phyloP scores from a whole-genome alignment of 139 green algal genomes.

The Parachlorella kessleri region DNA sequence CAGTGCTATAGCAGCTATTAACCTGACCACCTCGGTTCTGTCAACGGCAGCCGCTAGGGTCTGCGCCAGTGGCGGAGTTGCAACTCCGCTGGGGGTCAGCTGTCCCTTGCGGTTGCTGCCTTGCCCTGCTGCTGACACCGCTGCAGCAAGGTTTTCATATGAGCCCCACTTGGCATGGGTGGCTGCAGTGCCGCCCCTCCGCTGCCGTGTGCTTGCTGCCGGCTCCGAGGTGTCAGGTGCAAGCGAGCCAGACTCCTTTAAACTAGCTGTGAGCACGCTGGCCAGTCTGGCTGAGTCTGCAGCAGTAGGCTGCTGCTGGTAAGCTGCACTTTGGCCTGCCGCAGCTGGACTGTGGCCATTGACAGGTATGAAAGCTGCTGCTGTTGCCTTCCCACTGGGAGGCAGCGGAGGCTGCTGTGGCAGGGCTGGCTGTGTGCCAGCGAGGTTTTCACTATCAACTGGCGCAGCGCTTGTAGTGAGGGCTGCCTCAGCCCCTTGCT shows the following conservation, averaged over 20 bases:
- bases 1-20: neutral
- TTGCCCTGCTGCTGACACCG: too few relatives aligned
- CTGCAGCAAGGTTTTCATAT: neutral
- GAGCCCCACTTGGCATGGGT: neutral
- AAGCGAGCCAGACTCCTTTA: too few relatives aligned
- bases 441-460: too few relatives aligned
- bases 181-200: neutral
- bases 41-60: neutral
- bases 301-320: too few relatives aligned
- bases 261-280: too few relatives aligned
- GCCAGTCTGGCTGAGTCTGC: too few relatives aligned
- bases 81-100: neutral
- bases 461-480: neutral
- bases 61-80: neutral
- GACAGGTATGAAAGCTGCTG: neutral
- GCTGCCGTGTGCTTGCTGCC: neutral
- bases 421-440: too few relatives aligned
- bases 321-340: too few relatives aligned
- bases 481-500: neutral
- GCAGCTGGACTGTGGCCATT: neutral
- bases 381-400: too few relatives aligned
- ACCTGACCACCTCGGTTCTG: neutral
- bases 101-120: too few relatives aligned
- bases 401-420: too few relatives aligned
- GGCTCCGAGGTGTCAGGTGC: neutral